These are phyloP conservation scores for Chytriomyces sp. DNA, from an alignment of 192 early-diverging fungal species.

Conservation along the genomic window DNA sequence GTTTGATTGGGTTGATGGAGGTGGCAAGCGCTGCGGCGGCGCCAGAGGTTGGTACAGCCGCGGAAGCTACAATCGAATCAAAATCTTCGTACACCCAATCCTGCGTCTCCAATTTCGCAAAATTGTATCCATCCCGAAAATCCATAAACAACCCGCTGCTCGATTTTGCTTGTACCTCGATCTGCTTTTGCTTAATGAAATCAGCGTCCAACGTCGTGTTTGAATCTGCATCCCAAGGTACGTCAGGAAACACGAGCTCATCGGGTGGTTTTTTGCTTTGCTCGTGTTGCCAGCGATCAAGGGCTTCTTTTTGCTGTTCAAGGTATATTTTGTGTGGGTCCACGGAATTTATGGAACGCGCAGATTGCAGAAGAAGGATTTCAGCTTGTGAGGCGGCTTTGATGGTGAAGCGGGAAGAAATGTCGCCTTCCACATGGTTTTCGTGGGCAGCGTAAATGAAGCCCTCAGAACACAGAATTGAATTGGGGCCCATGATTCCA, in stretches of 20 bases:
- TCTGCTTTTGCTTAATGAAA: not conserved
- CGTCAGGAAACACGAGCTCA: not conserved
- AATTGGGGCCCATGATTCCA: constrained; percentile 5
- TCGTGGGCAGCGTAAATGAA: constrained; percentile 3
- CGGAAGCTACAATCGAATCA: constrained; percentile 5
- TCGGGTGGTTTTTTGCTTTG: not conserved
- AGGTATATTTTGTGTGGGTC: not conserved
- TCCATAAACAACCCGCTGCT: constrained; percentile 20
- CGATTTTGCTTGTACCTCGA: not conserved
- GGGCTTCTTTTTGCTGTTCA: not conserved
- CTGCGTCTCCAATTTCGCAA: constrained; percentile 29
- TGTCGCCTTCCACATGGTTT: not conserved
- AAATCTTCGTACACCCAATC: constrained; percentile 36
- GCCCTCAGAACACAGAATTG: constrained; percentile 10
- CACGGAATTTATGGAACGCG: not conserved
- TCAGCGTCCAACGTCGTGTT: not conserved
- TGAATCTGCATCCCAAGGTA: not conserved
- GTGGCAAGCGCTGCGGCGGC: not conserved
- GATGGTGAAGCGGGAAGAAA: constrained; percentile 21
- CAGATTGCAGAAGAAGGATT: not conserved
- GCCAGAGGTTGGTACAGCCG: not conserved
- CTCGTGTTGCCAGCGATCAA: not conserved
- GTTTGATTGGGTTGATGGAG: not conserved
- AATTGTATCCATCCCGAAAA: constrained; percentile 13
- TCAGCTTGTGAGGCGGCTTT: constrained; percentile 12